Base-by-base conservation (phyloP, 2,329 filamentous ascomycete genomes). In the Epichloe bromicola region DNA sequence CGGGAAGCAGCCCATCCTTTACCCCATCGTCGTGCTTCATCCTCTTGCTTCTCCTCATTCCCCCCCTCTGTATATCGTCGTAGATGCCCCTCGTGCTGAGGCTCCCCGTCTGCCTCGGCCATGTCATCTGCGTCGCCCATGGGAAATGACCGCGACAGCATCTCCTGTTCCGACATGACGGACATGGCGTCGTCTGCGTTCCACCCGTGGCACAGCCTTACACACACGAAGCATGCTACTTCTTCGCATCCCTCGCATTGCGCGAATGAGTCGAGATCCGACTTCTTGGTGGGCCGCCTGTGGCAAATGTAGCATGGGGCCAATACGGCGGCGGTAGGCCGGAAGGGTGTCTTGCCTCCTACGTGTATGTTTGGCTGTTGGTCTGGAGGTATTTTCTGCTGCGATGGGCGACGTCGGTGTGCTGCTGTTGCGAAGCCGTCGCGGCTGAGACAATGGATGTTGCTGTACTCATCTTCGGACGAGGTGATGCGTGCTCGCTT, bases 141-240 rank as follows among this genome's bases (percentile, higher is more conserved):
- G 15, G 68, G 68, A 48, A 76, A 74, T 0, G 74, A 77, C 17
- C 64, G 62, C 12, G 66, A 70, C 1, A 72, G 58, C 17, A 63
- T 61, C 52, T 70, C 65, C 49, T 67, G 61, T 46, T 67, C 65
- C 6, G 59, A 60, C 4, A 64, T 56, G 7, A 59, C 40, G 33
- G 46, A 55, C 57, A 44, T 40, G 23, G n/a, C 43, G 26, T 49
- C 51, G 8, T 59, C 57, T 20, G 51, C 49, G 33, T 60, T 55
- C 70, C 73, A 75, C 2, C 77, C 76, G 12, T 74, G 67, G 57
- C 83, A 87, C 56, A 79, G 70, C 26, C 83, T 69, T 43, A 85
- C 76, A 61, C 83, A 87, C n/a, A 87, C 72, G 59, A 77, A 86
- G 61, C 83, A 87, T 0, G 82, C 78, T 41, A 81, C 72, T 55